A percentile compares a stretch with the other conserved stretches of the same genome.
phyloP scores from a whole-genome alignment of 2,329 filamentous ascomycete genomes.

The Coniella lustricola region DNA sequence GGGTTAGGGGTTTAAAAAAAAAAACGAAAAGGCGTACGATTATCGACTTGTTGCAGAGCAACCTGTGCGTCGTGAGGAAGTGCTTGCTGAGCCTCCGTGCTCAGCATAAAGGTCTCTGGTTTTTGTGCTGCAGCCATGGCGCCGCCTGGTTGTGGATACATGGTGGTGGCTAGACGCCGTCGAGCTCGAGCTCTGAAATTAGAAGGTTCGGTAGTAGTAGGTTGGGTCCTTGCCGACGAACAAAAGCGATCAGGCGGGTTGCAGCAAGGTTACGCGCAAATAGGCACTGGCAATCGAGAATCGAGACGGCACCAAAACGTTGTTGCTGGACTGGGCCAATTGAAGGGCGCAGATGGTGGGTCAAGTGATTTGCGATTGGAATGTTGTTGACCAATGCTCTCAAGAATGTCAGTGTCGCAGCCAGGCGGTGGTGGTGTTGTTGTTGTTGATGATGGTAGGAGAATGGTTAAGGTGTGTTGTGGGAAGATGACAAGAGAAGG shows the following conservation, averaged over 20 bases:
- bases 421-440: slow-evolving; percentile 10
- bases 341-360: no score
- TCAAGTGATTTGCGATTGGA: background rate
- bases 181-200: background rate
- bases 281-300: no score
- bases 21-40: slow-evolving; percentile 66
- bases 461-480: no score
- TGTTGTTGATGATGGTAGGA: background rate
- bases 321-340: no score
- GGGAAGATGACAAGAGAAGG: no score
- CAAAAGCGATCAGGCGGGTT: background rate
- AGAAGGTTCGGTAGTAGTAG: slow-evolving; percentile 4
- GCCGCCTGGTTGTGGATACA: slow-evolving; percentile 72
- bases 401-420: slow-evolving; percentile 13
- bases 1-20: no score
- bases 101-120: slow-evolving; percentile 98
- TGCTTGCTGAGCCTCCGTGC: slow-evolving; percentile 92
- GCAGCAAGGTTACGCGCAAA: no score
- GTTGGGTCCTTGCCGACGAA: no score
- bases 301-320: no score
- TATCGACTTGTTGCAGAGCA: slow-evolving; percentile 95
- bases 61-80: slow-evolving; percentile 95
- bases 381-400: slow-evolving; percentile 2
- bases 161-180: slow-evolving; percentile 30
- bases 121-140: slow-evolving; percentile 90